These are phyloP conservation scores for Bassia scoparia DNA, from an alignment of 148 eudicot species.

Conservation along the genomic window DNA sequence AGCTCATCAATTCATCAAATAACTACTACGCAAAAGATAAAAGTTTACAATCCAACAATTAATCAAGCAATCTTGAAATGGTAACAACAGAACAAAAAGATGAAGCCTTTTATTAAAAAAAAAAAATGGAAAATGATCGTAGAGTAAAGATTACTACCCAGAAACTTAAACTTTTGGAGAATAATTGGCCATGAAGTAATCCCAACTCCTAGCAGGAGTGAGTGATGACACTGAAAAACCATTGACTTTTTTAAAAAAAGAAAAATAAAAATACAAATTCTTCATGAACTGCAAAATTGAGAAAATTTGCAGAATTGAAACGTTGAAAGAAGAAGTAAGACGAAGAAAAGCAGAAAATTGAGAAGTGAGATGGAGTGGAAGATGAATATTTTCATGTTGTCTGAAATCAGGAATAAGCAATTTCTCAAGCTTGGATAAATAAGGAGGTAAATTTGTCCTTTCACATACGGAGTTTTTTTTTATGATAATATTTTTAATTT, in stretches of 20 bases:
- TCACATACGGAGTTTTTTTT: no score
- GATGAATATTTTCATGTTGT: no score
- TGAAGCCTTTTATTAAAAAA: not conserved
- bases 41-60: not conserved
- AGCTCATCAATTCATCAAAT: not conserved
- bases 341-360: no score
- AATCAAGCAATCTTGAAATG: not conserved
- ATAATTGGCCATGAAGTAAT: conserved; percentile 16
- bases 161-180: conserved; percentile 24
- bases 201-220: conserved; percentile 24
- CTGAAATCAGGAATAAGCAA: no score
- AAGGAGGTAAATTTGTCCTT: no score
- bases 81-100: not conserved
- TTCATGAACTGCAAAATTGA: no score
- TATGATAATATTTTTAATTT: no score
- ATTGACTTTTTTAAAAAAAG: conserved; percentile 29
- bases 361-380: no score
- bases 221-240: conserved; percentile 32
- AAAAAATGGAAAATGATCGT: not conserved
- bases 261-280: no score
- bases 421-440: no score
- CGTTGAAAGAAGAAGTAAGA: no score
- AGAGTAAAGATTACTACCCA: conserved; percentile 13
- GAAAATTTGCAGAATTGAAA: no score
- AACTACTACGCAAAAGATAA: not conserved